A percentile compares a stretch with the other conserved stretches of the same genome.
These are phyloP conservation scores for Dothiorella sarmentorum DNA, from an alignment of 2,329 filamentous ascomycete genomes.

Conservation along the genomic window DNA sequence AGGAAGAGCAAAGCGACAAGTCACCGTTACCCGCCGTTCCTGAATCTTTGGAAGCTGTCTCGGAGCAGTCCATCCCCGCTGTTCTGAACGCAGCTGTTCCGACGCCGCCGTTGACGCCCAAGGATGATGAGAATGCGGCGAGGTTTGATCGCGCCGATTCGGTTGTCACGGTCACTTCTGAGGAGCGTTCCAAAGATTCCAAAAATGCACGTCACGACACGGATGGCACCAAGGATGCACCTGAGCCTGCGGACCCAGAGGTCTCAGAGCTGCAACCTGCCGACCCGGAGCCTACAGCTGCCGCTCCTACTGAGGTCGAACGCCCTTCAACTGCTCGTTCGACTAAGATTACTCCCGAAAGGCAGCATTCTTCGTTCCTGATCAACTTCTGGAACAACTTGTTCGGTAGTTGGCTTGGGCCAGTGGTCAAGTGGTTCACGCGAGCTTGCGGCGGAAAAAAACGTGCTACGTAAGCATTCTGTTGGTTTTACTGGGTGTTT, in stretches of 20 bases:
- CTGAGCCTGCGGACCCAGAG: not conserved
- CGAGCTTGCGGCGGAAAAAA: conserved; percentile 8
- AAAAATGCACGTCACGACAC: not conserved
- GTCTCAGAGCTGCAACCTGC: not conserved
- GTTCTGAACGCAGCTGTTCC: not conserved
- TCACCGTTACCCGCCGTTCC: not conserved
- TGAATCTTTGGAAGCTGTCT: not conserved
- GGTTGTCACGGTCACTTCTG: not conserved
- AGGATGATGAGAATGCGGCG: not conserved
- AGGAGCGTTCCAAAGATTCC: not conserved
- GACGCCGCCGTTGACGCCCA: conserved; percentile 13
- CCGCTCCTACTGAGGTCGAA: not conserved
- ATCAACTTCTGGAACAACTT: conserved; percentile 14
- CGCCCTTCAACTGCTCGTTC: not conserved
- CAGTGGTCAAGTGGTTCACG: conserved; percentile 3
- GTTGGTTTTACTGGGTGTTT: conserved; percentile 11
- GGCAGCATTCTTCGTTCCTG: not conserved
- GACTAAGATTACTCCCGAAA: not conserved
- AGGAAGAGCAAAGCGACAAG: not conserved
- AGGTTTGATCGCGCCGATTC: conserved; percentile 12
- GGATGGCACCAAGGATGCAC: not conserved
- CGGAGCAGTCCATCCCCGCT: not conserved
- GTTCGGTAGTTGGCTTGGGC: conserved; percentile 14
- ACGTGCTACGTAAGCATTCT: conserved; percentile 19
- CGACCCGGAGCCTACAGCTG: not conserved